Evolutionary conservation across 345 rosid species (phyloP).

Genomic region (Acer saccharum): DNA sequence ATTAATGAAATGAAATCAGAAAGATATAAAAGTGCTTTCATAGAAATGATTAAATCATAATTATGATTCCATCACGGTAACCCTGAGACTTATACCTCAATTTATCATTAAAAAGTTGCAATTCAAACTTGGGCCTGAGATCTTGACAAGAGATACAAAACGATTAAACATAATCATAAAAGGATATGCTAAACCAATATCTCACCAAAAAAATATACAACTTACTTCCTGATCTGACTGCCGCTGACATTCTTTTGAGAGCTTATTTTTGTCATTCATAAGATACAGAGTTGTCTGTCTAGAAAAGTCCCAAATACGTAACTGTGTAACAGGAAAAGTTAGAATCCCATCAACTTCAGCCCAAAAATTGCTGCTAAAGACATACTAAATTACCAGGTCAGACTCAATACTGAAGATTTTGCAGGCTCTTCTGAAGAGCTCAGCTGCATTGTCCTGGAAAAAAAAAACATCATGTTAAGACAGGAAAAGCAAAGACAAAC

Average conservation of each 20-base stretch:
- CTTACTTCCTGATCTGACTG: constrained; percentile 85
- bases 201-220: constrained; percentile 16
- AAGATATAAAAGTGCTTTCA: not conserved
- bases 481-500: constrained; percentile 11
- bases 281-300: constrained; percentile 71
- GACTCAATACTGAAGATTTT: constrained; percentile 84
- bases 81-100: not conserved
- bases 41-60: not conserved
- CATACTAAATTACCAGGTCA: constrained; percentile 62
- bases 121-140: not conserved
- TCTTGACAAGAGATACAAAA: not conserved
- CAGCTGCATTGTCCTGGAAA: constrained; percentile 76
- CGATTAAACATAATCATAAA: not conserved
- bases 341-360: constrained; percentile 21
- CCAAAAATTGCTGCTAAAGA: constrained; percentile 16
- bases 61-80: not conserved
- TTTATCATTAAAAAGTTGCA: not conserved
- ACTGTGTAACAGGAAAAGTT: constrained; percentile 49
- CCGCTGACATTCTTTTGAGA: constrained; percentile 56
- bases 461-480: constrained; percentile 10
- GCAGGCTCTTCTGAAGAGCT: constrained; percentile 93
- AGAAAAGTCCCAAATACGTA: constrained; percentile 93
- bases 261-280: constrained; percentile 52
- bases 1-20: not conserved
- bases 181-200: not conserved